Evolutionary conservation across 768 basidiomycete species (phyloP).

Genomic region (Boletus subcaerulescens): DNA sequence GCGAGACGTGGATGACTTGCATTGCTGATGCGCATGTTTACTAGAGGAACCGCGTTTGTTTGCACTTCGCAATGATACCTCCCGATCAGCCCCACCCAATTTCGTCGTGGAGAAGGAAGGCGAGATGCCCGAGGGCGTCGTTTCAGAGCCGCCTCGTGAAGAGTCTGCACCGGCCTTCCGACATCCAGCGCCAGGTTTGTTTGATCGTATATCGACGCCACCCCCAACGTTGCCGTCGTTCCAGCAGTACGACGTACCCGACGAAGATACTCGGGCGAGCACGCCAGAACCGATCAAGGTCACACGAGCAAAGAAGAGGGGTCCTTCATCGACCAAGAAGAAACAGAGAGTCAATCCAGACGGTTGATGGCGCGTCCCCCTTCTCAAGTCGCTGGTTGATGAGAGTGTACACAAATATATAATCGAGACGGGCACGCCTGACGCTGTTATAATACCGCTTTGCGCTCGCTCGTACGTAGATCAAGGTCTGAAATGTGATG

Average conservation of each 20-base stretch:
- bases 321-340: constrained; percentile 51
- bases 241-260: constrained; percentile 52
- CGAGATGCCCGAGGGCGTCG: constrained; percentile 76
- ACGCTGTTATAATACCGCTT: constrained; percentile 15
- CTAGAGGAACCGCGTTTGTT: constrained; percentile 41
- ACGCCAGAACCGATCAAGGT: constrained; percentile 75
- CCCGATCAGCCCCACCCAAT: constrained; percentile 41
- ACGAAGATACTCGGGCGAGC: constrained; percentile 46
- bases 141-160: constrained; percentile 16
- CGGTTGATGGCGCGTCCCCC: not conserved
- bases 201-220: constrained; percentile 34
- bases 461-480: constrained; percentile 17
- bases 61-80: constrained; percentile 41
- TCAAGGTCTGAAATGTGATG: constrained; percentile 5
- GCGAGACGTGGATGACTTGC: not conserved
- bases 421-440: constrained; percentile 17
- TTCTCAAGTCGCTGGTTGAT: too few species aligned
- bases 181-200: constrained; percentile 23
- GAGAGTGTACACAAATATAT: constrained; percentile 3
- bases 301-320: constrained; percentile 66
- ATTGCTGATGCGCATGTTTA: constrained; percentile 30
- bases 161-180: constrained; percentile 28
- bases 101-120: constrained; percentile 75
- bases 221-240: constrained; percentile 39
- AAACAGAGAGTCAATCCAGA: constrained; percentile 50